Conservation (phyloP, 1,284 basidiomycete genomes). For the Moesziomyces globuligerus region DNA sequence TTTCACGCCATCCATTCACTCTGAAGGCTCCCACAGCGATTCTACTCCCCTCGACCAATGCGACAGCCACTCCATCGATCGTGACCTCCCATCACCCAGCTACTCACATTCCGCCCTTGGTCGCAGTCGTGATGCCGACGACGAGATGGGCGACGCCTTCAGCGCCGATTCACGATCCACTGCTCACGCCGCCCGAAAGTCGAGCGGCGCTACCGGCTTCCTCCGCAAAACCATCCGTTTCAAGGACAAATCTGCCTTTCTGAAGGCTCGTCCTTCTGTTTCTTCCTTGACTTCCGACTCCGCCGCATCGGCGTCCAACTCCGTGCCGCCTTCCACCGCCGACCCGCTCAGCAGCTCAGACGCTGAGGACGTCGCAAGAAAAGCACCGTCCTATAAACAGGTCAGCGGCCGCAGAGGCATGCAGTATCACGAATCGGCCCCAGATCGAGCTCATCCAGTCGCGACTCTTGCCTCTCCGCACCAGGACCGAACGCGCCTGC, state of each 20-base stretch:
- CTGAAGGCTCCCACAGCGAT: constrained; percentile 32
- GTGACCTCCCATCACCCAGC: constrained; percentile 6
- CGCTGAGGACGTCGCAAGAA: constrained; percentile 9
- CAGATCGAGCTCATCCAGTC: background rate
- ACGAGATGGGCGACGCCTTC: constrained; percentile 8
- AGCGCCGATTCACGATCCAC: constrained; percentile 2
- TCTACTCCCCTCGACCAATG: background rate
- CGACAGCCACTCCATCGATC: constrained; percentile 7
- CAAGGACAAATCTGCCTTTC: constrained; percentile 36
- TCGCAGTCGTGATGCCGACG: constrained; percentile 14
- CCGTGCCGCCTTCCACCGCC: constrained; percentile 27
- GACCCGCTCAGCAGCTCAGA: constrained; percentile 20
- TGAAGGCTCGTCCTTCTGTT: constrained; percentile 23
- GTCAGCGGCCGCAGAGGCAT: constrained; percentile 34
- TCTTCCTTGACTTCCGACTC: constrained; percentile 24
- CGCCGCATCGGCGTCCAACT: constrained; percentile 17
- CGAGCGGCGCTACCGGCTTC: constrained; percentile 26
- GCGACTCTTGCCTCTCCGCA: background rate
- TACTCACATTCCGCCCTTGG: constrained; percentile 1
- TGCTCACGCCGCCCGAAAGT: constrained; percentile 10
- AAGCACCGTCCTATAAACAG: constrained; percentile 27
- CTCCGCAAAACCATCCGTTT: constrained; percentile 46
- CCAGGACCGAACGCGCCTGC: background rate
- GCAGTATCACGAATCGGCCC: constrained; percentile 13
- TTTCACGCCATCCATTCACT: constrained; percentile 27